Evolutionary conservation across 495 filamentous ascomycete species (phyloP), one percentile per base, ranked within the genome.

Genomic region (Aspergillus mulundensis): DNA sequence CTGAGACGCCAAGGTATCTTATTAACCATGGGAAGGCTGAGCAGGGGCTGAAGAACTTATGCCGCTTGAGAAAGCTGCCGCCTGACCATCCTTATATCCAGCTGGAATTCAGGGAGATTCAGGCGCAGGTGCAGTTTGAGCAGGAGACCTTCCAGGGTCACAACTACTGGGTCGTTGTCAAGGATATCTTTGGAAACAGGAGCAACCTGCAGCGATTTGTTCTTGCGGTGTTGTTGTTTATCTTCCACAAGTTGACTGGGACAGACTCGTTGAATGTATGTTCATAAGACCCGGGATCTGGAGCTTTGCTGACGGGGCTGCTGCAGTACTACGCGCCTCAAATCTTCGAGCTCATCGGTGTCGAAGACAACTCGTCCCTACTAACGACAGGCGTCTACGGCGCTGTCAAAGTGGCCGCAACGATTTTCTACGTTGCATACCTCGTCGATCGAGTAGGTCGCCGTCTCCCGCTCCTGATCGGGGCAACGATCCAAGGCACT

Each of bases 401-500:
- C 5, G 67, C 70, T 5, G 74, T 74, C 15, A 76, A 71, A 56
- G 81, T 77, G 7, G 69, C 67, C 1, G 65, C 79, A 44, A 85
- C 83, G 7, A 58, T 84, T n/a, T 56, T 85, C 54, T 84, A 80
- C 70, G 70, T 85, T 2, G 67, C 78, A 20, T 80, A 72, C 55
- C 63, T 85, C 28, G 77, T 85, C 48, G 83, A 86, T 54, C 69
- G 63, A 36, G 51, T 76, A 5, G 78, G 77, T 20, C 76, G 82
- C 5, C 75, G 80, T 3, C 70, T 73, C 20, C 76, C 83, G 18
- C 70, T 86, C 0, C 76, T 87, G 52, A 66, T 80, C 19, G 88
- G 87, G 6, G 82, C 81, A 5, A 79, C 87, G 55, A 82, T 82
- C 1, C 83, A 84, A 65, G 81, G 73, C 1, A 71, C 84, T 16